phyloP scores from a whole-genome alignment of 352 stramenopile genomes.

The Globisporangium nunn region DNA sequence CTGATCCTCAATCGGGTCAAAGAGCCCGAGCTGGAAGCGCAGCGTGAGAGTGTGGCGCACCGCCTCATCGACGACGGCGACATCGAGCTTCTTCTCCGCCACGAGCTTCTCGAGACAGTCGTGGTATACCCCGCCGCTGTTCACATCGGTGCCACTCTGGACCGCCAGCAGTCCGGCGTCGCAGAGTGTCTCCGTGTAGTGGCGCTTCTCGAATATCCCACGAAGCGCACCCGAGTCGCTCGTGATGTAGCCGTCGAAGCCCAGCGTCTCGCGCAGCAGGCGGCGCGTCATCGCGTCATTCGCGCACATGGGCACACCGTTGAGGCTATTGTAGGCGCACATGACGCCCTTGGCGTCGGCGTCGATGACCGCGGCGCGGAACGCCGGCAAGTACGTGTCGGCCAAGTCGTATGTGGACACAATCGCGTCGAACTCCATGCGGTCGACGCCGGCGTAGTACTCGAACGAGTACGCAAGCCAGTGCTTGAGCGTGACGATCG shows the following conservation, averaged over 20 bases:
- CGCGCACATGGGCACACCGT: constrained; percentile 90
- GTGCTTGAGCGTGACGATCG: constrained; percentile 92
- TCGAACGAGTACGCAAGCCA: constrained; percentile 90
- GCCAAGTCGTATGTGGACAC: constrained; percentile 88
- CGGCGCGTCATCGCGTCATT: constrained; percentile 66
- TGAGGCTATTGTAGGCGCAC: constrained; percentile 96
- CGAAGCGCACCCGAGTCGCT: constrained; percentile 90
- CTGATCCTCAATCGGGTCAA: constrained; percentile 83
- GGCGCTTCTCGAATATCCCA: constrained; percentile 66
- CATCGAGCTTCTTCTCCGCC: constrained; percentile 32
- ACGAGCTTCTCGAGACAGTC: constrained; percentile 63
- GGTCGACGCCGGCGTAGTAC: constrained; percentile 55
- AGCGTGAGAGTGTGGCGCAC: constrained; percentile 71
- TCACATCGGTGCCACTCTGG: constrained; percentile 80
- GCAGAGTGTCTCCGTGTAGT: constrained; percentile 74
- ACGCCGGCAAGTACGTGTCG: constrained; percentile 89
- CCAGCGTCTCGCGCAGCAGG: constrained; percentile 65
- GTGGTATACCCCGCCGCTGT: constrained; percentile 80
- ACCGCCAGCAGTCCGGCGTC: constrained; percentile 55
- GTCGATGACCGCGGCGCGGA: constrained; percentile 77
- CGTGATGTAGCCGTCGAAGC: constrained; percentile 94
- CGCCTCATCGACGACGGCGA: constrained; percentile 51
- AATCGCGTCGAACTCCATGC: constrained; percentile 86
- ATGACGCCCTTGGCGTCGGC: constrained; percentile 86
- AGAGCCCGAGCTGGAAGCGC: constrained; percentile 89